Evolutionary conservation across 75 land plant species (phyloP).

Genomic region (Chamaecyparis obtusa): DNA sequence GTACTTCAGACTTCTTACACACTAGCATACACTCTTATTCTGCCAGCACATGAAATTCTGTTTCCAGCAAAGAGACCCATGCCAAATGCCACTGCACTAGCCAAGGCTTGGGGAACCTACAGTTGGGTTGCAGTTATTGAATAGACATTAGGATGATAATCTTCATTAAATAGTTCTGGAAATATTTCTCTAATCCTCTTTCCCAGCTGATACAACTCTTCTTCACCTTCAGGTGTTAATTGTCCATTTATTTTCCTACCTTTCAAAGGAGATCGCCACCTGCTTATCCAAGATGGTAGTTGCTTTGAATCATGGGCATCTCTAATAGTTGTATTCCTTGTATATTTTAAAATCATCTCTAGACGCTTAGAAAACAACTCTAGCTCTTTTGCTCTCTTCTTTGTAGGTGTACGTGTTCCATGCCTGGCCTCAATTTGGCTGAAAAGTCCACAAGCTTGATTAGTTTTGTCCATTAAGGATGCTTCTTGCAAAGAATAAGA

Average conservation of each 20-base stretch:
- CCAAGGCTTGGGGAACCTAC: slow-evolving; percentile 87
- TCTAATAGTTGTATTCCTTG: slow-evolving; percentile 6
- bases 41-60: too few relatives aligned
- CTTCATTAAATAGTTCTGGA: slow-evolving; percentile 62
- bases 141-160: slow-evolving; percentile 83
- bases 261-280: slow-evolving; percentile 88
- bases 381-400: slow-evolving; percentile 71
- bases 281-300: slow-evolving; percentile 62
- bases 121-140: slow-evolving; percentile 83
- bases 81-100: slow-evolving; percentile 98
- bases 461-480: slow-evolving; percentile 61
- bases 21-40: slow-evolving; percentile 69
- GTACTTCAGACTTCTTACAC: too few relatives aligned
- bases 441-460: slow-evolving; percentile 87
- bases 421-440: slow-evolving; percentile 82
- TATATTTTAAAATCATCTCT: slow-evolving; percentile 33
- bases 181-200: slow-evolving; percentile 58
- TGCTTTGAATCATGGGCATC: slow-evolving; percentile 11
- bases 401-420: slow-evolving; percentile 93
- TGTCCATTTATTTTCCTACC: slow-evolving; percentile 73
- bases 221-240: slow-evolving; percentile 66
- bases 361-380: slow-evolving; percentile 48
- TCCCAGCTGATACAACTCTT: slow-evolving; percentile 78
- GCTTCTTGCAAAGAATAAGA: slow-evolving; percentile 67
- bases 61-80: slow-evolving; percentile 82